Base-by-base conservation (phyloP, 495 filamentous ascomycete species). In the Hypomontagnella submonticulosa region DNA sequence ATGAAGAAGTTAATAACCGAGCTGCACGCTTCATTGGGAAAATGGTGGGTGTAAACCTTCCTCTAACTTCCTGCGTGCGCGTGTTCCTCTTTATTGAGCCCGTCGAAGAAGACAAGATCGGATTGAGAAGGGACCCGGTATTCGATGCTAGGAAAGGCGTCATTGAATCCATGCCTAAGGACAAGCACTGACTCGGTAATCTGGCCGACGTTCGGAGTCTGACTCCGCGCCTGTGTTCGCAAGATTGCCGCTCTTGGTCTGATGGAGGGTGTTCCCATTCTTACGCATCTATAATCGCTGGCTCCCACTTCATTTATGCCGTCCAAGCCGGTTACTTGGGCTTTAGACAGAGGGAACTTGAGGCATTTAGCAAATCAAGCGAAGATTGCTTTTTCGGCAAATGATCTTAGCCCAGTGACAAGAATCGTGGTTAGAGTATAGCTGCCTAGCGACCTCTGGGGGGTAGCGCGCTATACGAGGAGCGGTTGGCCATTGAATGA, bases 401-500 rank as follows among this genome's bases (percentile, higher is more conserved):
- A 18, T 36, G 4, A 57, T 38, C 43, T 57, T 57, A 8, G 42
- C 15, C 15, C 38, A 30, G 15, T 57, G 54, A 10, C 54, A 57
- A n/a, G n/a, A n/a, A n/a, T n/a, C n/a, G n/a, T n/a, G n/a, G n/a
- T n/a, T n/a, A n/a, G n/a, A n/a, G n/a, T n/a, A n/a, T n/a, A n/a
- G n/a, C n/a, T n/a, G n/a, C n/a, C n/a, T n/a, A n/a, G n/a, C n/a
- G 16, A 6, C 33, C 47, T 57, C 8, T 18, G 23, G 16, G 54
- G 1, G 12, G 47, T 33, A 33, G 18, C 18, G 9, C 32, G 16
- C 10, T 30, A 41, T 46, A 30, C 18, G 19, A 10, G 33, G 10
- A 8, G 30, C 12, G 30, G 23, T 38, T 46, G 42, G 30, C 12
- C 16, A 27, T 13, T 37, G 7, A 10, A 48, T 9, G 18, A 48